Evolutionary conservation across 306 rosid genomes (phyloP).

Genomic region (Vigna unguiculata): DNA sequence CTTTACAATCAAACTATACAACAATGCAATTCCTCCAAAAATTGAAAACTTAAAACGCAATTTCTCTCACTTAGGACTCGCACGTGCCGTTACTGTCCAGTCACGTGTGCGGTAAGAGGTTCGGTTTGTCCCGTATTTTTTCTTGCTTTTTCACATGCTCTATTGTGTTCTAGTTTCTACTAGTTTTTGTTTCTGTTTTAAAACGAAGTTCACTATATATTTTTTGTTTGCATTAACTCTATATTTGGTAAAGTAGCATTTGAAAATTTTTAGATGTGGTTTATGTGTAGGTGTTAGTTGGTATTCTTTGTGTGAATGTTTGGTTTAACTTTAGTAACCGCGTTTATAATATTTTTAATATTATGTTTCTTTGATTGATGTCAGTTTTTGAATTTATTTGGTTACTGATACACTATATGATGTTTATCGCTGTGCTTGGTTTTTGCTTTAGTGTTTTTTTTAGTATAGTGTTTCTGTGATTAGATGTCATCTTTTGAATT

Average conservation of each 20-base stretch:
- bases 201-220: neutral
- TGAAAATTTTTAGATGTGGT: neutral
- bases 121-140: constrained; percentile 3
- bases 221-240: neutral
- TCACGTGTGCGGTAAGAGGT: constrained; percentile 19
- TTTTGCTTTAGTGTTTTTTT: neutral
- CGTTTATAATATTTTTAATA: neutral
- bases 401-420: constrained; percentile 6
- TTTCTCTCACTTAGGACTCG: constrained; percentile 17
- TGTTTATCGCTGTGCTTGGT: neutral
- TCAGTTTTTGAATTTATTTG: neutral
- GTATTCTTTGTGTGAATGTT: constrained; percentile 28
- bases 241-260: constrained; percentile 3
- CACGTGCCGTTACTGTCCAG: neutral
- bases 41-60: neutral
- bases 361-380: constrained; percentile 29
- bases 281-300: constrained; percentile 1
- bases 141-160: neutral
- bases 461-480: constrained; percentile 14
- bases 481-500: neutral
- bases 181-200: neutral
- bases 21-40: neutral
- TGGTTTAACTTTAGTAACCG: neutral
- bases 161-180: neutral
- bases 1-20: neutral